Evolutionary conservation across 345 rosid genomes (phyloP), one percentile per base, ranked within the genome.

Genomic region (Populus simonii): DNA sequence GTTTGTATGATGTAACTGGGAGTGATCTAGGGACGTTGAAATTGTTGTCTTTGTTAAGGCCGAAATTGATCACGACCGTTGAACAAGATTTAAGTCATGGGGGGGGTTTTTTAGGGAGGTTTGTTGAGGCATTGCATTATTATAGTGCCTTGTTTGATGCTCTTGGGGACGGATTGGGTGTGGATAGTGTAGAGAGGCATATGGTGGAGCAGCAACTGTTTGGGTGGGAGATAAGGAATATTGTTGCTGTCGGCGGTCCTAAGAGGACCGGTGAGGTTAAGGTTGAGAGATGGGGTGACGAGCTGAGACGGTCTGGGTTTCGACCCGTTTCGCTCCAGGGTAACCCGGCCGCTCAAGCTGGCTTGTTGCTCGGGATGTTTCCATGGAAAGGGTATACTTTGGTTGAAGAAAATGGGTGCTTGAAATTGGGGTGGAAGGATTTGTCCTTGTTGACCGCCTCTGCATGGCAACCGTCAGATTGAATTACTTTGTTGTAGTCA

Each of bases 101-200:
- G 8, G 94, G 92, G 9, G 85, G 87, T 86, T 95, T 95, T 73
- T 71, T 95, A 2, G 94, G 91, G 68, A 83, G 99, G 72, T 95
- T 95, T 72, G 98, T 95, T 27, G 98, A 92, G 88, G 98, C 99
- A 17, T 80, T 95, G 74, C 99, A 95, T 86, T 93, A 95, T 65
- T 95, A 93, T 76, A 95, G 99, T 89, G 97, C 99, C 25, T 85
- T 95, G 83, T 95, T 95, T 72, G 99, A 95, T 80, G 97, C 98
- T 69, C 86, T 95, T 0, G 98, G 98, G 72, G 97, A 90, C 8
- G 95, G 97, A 29, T 70, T 93, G 31, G 84, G 81, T 11, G 84
- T 67, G 33, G 93, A 93, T 75, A 92, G 90, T 35, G 74, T 90
- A 5, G 98, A 95, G 84, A 89, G 99, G 63, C 92, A 93, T 78